phyloP scores from a whole-genome alignment of 2,329 filamentous ascomycete genomes.

The Fusarium mexicanum region DNA sequence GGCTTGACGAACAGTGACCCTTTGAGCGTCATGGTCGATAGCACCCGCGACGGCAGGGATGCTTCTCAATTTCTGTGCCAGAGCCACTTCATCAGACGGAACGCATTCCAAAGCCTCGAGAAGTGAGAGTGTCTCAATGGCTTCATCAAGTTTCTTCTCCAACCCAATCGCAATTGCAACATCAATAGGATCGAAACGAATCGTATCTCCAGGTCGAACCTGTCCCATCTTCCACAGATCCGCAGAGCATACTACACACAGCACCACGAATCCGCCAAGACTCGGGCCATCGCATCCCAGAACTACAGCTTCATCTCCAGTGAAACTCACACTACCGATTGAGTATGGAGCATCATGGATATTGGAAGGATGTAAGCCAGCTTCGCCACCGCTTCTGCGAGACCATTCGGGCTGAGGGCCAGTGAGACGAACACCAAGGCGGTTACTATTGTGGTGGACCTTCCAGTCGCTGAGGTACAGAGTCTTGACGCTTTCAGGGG shows the following conservation, averaged over 20 bases:
- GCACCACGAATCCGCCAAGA: constrained; percentile 54
- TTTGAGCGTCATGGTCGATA: constrained; percentile 24
- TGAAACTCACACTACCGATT: constrained; percentile 55
- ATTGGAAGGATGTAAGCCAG: constrained; percentile 54
- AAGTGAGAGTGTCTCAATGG: constrained; percentile 35
- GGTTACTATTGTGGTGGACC: constrained; percentile 54
- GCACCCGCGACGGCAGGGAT: constrained; percentile 22
- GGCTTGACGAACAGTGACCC: constrained; percentile 42
- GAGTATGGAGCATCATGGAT: constrained; percentile 53
- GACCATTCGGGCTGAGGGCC: constrained; percentile 53
- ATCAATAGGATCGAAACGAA: constrained; percentile 46
- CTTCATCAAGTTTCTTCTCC: constrained; percentile 31
- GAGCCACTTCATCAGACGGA: neutral
- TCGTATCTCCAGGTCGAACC: constrained; percentile 50
- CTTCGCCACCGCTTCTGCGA: constrained; percentile 49
- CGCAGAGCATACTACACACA: constrained; percentile 49
- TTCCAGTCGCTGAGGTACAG: constrained; percentile 51
- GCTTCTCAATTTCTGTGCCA: neutral
- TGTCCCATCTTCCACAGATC: constrained; percentile 57
- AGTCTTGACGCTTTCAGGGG: constrained; percentile 41
- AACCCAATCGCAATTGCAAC: constrained; percentile 40
- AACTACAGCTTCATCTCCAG: constrained; percentile 54
- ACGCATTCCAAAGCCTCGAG: neutral
- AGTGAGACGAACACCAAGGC: constrained; percentile 51
- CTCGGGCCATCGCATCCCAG: constrained; percentile 53